A percentile compares a stretch with the other conserved stretches of the same genome.
phyloP scores from a whole-genome alignment of 1,139 yeast species.

The Protomyces inouyei region DNA sequence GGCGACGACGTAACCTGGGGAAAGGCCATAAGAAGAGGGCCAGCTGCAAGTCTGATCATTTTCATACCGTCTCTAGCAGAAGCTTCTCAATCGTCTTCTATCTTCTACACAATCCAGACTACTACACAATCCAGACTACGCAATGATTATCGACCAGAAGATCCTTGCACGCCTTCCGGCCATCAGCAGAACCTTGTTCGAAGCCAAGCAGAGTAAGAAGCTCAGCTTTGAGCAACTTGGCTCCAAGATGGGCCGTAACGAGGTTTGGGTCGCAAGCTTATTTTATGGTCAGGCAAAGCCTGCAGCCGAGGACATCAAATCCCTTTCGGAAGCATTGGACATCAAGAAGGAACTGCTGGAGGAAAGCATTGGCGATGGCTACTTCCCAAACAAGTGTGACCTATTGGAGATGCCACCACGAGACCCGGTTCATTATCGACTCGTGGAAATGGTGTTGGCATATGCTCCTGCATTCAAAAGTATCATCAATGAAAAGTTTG shows the following conservation, averaged over 20 bases:
- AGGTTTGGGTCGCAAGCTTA: conserved; percentile 33
- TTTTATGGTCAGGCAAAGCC: conserved; percentile 32
- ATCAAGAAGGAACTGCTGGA: conserved; percentile 29
- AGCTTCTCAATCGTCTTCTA: background rate
- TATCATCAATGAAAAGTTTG: conserved; percentile 33
- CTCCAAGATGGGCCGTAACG: conserved; percentile 32
- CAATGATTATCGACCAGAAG: conserved; percentile 15
- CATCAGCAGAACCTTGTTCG: conserved; percentile 32
- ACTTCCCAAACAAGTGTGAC: conserved; percentile 18
- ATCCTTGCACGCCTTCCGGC: conserved; percentile 29
- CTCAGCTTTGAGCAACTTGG: conserved; percentile 32
- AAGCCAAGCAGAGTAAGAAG: conserved; percentile 32
- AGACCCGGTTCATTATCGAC: conserved; percentile 33
- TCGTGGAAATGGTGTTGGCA: conserved; percentile 33
- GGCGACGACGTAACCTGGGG: too few species aligned
- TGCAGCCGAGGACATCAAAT: conserved; percentile 31
- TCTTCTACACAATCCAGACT: background rate
- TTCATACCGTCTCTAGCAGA: too few species aligned
- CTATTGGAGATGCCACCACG: conserved; percentile 24
- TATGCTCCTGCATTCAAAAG: conserved; percentile 34
- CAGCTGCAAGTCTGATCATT: too few species aligned
- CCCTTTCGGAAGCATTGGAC: conserved; percentile 28
- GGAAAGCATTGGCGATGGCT: conserved; percentile 26
- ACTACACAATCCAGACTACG: background rate
- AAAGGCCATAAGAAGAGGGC: too few species aligned